Conservation (phyloP, 1,284 basidiomycete genomes). For the Fomitopsis palustris region DNA sequence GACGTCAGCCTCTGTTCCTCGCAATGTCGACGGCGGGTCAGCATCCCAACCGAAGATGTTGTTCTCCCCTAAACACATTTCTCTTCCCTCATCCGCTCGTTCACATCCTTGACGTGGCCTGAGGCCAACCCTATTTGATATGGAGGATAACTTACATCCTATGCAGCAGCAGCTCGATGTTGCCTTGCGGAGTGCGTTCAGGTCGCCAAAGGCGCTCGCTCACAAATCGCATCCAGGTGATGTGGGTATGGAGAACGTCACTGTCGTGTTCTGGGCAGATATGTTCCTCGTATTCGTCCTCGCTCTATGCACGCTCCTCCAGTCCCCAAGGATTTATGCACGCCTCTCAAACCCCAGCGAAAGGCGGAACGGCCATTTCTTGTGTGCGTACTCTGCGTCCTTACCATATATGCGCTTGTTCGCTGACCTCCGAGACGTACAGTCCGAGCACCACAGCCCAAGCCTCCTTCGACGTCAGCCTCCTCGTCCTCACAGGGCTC, state of each 20-base stretch:
- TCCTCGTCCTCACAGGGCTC: neutral
- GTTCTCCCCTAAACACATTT: too few relatives aligned
- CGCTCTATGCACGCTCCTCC: conserved; percentile 2
- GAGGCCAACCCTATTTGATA: too few relatives aligned
- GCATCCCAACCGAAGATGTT: too few relatives aligned
- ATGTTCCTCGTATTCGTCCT: conserved; percentile 7
- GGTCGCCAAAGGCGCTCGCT: neutral
- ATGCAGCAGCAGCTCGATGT: too few relatives aligned
- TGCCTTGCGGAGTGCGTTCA: too few relatives aligned
- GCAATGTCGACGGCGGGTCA: too few relatives aligned
- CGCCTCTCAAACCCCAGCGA: conserved; percentile 1
- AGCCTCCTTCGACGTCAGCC: neutral
- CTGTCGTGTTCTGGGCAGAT: conserved; percentile 13
- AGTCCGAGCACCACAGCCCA: neutral
- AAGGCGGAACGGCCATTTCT: neutral
- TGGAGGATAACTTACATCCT: too few relatives aligned
- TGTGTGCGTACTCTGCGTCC: neutral
- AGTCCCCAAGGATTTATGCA: conserved; percentile 1
- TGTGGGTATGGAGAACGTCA: conserved; percentile 2
- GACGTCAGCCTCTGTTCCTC: too few relatives aligned
- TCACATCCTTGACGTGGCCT: too few relatives aligned
- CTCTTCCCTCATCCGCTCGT: too few relatives aligned
- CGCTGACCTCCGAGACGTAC: neutral
- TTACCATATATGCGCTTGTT: neutral
- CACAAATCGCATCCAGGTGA: neutral